phyloP scores from a whole-genome alignment of 352 stramenopile species.

The Phytophthora boehmeriae region DNA sequence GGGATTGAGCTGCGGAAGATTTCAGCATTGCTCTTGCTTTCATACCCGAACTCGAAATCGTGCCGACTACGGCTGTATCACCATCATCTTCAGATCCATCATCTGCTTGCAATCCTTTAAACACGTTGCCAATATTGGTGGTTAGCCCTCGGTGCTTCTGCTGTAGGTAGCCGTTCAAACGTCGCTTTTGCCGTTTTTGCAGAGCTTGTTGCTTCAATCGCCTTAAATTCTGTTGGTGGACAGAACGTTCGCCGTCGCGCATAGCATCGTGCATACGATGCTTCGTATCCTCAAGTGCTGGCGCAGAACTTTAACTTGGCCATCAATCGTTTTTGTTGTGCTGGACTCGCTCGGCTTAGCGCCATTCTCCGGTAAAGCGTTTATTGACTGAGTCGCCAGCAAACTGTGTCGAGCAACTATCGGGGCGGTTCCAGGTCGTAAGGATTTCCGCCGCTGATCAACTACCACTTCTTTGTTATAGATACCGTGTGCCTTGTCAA shows the following conservation, averaged over 20 bases:
- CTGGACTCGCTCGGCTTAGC: neutral
- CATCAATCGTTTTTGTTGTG: neutral
- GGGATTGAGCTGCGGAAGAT: conserved; percentile 5
- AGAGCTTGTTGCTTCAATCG: conserved; percentile 34
- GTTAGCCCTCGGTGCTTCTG: conserved; percentile 74
- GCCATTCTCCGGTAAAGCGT: neutral
- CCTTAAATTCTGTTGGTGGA: conserved; percentile 38
- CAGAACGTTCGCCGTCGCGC: conserved; percentile 34
- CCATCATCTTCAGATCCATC: neutral
- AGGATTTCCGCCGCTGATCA: conserved; percentile 4
- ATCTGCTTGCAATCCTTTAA: conserved; percentile 48
- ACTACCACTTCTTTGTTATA: conserved; percentile 21
- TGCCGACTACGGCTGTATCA: neutral
- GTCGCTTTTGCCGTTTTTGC: conserved; percentile 54
- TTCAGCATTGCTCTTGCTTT: conserved; percentile 1
- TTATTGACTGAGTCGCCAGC: neutral
- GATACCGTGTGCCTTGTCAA: conserved; percentile 47
- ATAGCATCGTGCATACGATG: conserved; percentile 57
- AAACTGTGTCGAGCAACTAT: conserved; percentile 6
- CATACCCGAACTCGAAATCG: neutral
- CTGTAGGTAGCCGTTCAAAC: conserved; percentile 74
- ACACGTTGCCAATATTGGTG: conserved; percentile 71
- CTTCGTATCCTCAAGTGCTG: conserved; percentile 53
- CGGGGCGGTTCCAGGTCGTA: conserved; percentile 26
- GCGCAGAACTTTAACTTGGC: conserved; percentile 22